phyloP scores from a whole-genome alignment of 2,329 filamentous ascomycete species.

The Colletotrichum noveboracense region DNA sequence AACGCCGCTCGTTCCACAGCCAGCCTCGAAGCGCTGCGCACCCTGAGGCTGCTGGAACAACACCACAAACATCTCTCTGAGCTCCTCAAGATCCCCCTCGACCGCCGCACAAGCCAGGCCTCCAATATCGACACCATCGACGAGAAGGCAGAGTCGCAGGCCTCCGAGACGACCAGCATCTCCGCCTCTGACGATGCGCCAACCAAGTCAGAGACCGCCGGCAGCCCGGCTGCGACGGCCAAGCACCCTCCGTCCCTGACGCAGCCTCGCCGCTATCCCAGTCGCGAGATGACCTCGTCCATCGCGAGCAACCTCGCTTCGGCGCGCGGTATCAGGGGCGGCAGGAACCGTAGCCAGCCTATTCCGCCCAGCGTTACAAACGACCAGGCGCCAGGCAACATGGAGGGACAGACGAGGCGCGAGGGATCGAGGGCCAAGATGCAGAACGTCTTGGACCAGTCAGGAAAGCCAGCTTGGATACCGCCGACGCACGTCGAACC shows the following conservation, averaged over 20 bases:
- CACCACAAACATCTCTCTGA: constrained; percentile 86
- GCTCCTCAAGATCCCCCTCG: constrained; percentile 75
- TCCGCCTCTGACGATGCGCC: neutral
- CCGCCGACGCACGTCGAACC: constrained; percentile 42
- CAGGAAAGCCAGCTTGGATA: constrained; percentile 59
- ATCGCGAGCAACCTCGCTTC: constrained; percentile 90
- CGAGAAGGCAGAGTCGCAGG: constrained; percentile 37
- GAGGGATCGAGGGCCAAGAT: constrained; percentile 58
- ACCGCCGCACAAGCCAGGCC: constrained; percentile 48
- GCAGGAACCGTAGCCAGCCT: constrained; percentile 67
- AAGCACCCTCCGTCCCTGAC: constrained; percentile 32
- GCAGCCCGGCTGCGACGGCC: constrained; percentile 26
- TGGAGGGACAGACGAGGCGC: constrained; percentile 61
- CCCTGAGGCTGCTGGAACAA: constrained; percentile 82
- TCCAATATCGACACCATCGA: constrained; percentile 35
- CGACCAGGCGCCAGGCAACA: constrained; percentile 74
- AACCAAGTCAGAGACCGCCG: constrained; percentile 26
- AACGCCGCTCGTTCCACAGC: constrained; percentile 77
- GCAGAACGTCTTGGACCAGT: constrained; percentile 60
- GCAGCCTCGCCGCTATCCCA: constrained; percentile 56
- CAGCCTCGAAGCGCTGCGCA: constrained; percentile 77
- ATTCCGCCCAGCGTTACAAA: constrained; percentile 76
- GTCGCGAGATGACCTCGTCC: constrained; percentile 77
- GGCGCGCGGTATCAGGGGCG: constrained; percentile 76
- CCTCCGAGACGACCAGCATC: neutral